phyloP scores from a whole-genome alignment of 306 rosid genomes.

The Fragaria vesca region DNA sequence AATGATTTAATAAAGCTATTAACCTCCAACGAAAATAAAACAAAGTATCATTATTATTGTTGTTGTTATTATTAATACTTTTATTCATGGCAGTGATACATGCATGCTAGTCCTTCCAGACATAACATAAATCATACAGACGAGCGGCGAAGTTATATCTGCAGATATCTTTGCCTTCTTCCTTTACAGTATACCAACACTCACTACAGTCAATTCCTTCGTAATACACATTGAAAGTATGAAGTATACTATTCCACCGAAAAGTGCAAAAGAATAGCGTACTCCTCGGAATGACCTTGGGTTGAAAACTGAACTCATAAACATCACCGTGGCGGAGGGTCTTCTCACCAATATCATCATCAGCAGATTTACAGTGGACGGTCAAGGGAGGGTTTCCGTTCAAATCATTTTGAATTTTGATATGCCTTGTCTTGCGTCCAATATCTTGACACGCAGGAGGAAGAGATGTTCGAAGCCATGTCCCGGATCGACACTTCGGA shows the following conservation, averaged over 20 bases:
- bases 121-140: not conserved
- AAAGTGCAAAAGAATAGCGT: not conserved
- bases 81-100: no score
- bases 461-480: no score
- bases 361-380: not conserved
- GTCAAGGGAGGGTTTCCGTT: not conserved
- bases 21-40: no score
- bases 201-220: not conserved
- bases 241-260: not conserved
- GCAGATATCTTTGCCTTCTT: not conserved
- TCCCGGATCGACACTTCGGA: no score
- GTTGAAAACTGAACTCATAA: not conserved
- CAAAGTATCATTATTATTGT: no score
- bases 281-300: not conserved
- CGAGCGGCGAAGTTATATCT: not conserved
- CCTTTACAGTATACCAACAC: not conserved
- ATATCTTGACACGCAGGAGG: not conserved
- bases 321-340: not conserved
- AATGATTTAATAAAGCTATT: no score
- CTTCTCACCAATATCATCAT: not conserved
- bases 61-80: no score
- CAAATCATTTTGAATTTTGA: not conserved
- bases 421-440: not conserved
- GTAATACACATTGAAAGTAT: not conserved
- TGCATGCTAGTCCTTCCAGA: not conserved